Base-by-base conservation (phyloP, 2,329 filamentous ascomycete genomes). In the Exserohilum rostratum region DNA sequence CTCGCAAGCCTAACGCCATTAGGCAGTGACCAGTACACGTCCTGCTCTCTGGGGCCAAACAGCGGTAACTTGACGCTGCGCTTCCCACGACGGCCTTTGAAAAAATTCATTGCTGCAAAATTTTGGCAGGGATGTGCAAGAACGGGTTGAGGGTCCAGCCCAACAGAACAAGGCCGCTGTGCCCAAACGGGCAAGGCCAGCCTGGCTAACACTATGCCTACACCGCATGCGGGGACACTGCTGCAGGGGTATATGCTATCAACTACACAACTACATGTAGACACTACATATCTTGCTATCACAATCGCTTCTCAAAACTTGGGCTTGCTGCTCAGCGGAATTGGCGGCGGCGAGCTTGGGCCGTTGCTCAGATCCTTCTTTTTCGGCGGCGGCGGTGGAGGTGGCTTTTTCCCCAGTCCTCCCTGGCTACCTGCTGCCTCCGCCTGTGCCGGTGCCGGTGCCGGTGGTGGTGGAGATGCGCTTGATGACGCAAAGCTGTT, bases 381-480 rank as follows among this genome's bases (percentile, higher is more conserved):
- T 75, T 85, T 86, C 30, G 80, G 79, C 27, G 81, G 82, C n/a
- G 83, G 84, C 2, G 84, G 85, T 3, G 85, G 84, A 13, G 85
- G 81, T 3, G 80, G 78, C 37, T 84, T 81, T 76, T 85, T 84
- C 71, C 77, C 67, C 34, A 75, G 50, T 61, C 69, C 64, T 47
- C 67, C 68, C 58, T 72, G 50, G 55, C 63, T 64, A 9, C 38
- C 39, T 42, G 50, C 46, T 47, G 53, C 38, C 35, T 67, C 75
- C 51, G 64, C 70, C 53, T 70, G 56, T 34, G 59, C 60, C 22
- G 22, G 22, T 38, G 64, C 57, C 43, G 33, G n/a, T 7, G 68
- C 59, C 13, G 68, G 55, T n/a, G 64, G 58, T 30, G 69, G 59
- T 12, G 68, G 53, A 12, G 67, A 35, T 43, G 67, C 52, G 31